These are phyloP conservation scores for Sugiyamaella chiloensis DNA, from an alignment of 805 yeast species.

Conservation along the genomic window DNA sequence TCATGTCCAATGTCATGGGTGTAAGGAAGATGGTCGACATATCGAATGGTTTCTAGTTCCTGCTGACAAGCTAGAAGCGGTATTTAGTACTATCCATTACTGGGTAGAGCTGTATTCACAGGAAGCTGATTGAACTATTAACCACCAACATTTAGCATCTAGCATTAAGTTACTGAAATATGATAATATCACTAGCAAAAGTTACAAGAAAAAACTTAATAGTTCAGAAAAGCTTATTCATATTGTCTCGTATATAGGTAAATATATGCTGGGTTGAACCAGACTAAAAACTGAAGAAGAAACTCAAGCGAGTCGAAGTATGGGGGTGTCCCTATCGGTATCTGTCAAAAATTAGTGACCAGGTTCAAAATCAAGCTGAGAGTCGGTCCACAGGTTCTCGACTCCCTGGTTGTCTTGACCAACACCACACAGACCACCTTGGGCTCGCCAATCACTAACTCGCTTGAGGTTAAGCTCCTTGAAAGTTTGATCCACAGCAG, in stretches of 20 bases:
- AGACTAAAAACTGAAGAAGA: too few relatives aligned
- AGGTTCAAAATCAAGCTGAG: constrained; percentile 49
- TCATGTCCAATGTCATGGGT: constrained; percentile 30
- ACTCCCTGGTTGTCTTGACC: constrained; percentile 50
- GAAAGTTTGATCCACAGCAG: constrained; percentile 79
- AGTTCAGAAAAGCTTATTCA: too few relatives aligned
- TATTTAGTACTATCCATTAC: constrained; percentile 15
- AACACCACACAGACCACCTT: constrained; percentile 91
- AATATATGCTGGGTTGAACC: too few relatives aligned
- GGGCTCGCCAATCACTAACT: constrained; percentile 67
- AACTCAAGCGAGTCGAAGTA: too few relatives aligned
- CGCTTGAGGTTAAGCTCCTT: constrained; percentile 69
- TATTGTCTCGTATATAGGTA: too few relatives aligned
- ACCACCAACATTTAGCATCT: not conserved
- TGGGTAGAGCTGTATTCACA: constrained; percentile 15
- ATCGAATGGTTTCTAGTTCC: constrained; percentile 31
- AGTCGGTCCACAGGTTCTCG: constrained; percentile 77
- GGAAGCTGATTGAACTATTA: not conserved
- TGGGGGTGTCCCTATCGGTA: too few relatives aligned
- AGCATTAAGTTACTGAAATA: too few relatives aligned
- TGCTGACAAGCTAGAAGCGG: constrained; percentile 6
- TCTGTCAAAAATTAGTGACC: too few relatives aligned
- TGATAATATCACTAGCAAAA: too few relatives aligned
- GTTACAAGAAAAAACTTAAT: too few relatives aligned
- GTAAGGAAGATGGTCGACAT: constrained; percentile 24